Base-by-base conservation (phyloP, 2,329 filamentous ascomycete genomes). In the Septoria petroselini region DNA sequence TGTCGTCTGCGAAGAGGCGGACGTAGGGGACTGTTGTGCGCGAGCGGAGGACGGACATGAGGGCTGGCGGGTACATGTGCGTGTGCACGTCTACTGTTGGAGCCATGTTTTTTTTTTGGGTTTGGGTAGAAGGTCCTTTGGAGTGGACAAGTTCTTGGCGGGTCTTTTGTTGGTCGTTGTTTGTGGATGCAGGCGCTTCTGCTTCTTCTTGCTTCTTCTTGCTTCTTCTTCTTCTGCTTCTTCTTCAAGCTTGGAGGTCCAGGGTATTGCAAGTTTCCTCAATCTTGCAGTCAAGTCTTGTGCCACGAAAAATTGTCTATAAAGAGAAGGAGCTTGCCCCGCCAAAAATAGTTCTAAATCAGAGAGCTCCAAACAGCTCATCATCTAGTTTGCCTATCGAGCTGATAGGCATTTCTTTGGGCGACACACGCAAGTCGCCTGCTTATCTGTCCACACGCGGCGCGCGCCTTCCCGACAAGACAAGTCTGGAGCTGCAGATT, bases 11-110 rank as follows among this genome's bases (percentile, higher is more conserved):
- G 60, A 88, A 88, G 14, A 75, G 78, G 51, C 85, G 80, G 50
- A 91, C 82, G 52, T 90, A 80, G 27, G 87, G 87, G 54, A 91
- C 86, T 17, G 73, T 74, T 39, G 71, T 74, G 54, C 81, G 76
- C 8, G 73, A 71, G 31, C 77, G 74, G 8, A 84, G 73, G 41
- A 83, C 75, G 44, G 73, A 68, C 68, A 83, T 76, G 7, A 60
- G 45, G 6, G 55, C 41, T 14, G 77, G 78, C 1, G 80, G 80
- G 61, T 84, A 83, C 62, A 83, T 73, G 70, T 84, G 81, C 6
- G 80, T 83, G 65, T 83, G 81, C 41, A 83, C 72, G 62, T 83
- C 80, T 42, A 83, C 75, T 51, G 78, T 71, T 1, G 64, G 58
- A 64, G 66, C 66, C 27, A 23, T 64, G 58, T 50, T 41, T 15